These are phyloP conservation scores for Beauveria bassiana DNA, from an alignment of 2,329 filamentous ascomycete genomes.

Conservation along the genomic window DNA sequence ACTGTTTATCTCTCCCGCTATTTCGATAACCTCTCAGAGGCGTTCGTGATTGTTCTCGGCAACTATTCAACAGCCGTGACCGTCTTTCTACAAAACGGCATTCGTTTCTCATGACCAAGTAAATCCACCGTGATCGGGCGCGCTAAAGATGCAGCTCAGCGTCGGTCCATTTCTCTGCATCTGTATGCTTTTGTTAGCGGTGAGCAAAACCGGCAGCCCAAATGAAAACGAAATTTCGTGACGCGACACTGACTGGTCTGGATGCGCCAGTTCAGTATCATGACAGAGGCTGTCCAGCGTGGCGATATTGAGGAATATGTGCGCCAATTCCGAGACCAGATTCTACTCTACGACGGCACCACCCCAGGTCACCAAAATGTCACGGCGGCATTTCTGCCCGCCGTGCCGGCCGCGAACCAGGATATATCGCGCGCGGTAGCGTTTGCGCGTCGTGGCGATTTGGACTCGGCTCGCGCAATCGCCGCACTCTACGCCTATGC, in stretches of 20 bases:
- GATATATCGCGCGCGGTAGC: background rate
- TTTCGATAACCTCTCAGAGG: no score
- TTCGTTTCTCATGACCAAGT: background rate
- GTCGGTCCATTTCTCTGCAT: background rate
- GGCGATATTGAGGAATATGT: slow-evolving; percentile 8
- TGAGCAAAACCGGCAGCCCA: background rate
- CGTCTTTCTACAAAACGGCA: background rate
- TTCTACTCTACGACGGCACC: background rate
- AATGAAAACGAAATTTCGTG: background rate
- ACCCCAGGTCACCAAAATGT: background rate
- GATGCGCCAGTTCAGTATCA: background rate
- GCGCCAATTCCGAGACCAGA: background rate
- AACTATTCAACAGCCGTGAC: no score
- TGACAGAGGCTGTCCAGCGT: background rate
- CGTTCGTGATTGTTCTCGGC: no score
- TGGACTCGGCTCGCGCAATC: background rate
- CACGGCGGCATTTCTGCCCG: background rate
- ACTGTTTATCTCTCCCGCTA: background rate
- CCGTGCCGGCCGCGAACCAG: background rate
- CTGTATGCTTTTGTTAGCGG: background rate
- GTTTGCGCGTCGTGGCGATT: background rate
- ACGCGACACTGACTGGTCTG: background rate
- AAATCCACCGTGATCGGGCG: background rate
- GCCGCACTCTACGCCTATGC: slow-evolving; percentile 3
- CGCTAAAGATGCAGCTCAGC: background rate